phyloP scores from a whole-genome alignment of 169 alveolate genomes.

The Plasmodium inui region DNA sequence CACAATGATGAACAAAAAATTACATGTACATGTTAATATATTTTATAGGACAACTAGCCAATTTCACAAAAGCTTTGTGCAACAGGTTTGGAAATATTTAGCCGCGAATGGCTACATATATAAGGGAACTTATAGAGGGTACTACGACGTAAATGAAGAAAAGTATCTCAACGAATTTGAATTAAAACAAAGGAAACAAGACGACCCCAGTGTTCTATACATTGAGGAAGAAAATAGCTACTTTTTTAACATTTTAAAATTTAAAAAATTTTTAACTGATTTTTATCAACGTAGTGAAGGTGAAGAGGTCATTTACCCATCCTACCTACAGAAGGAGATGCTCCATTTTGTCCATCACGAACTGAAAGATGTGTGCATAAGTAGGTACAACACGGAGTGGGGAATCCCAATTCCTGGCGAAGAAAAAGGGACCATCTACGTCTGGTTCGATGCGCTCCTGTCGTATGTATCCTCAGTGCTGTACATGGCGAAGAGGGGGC shows the following conservation, averaged over 20 bases:
- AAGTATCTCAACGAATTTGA: conserved; percentile 29
- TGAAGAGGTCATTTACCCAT: conserved; percentile 71
- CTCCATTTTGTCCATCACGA: conserved; percentile 37
- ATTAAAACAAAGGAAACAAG: conserved; percentile 49
- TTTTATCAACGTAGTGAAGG: conserved; percentile 67
- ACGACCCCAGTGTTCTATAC: conserved; percentile 68
- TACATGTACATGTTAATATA: conserved; percentile 80
- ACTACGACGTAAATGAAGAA: conserved; percentile 81
- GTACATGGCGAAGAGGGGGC: conserved; percentile 2
- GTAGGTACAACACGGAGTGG: conserved; percentile 82
- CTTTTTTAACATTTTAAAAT: conserved; percentile 79
- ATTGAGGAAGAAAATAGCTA: conserved; percentile 82
- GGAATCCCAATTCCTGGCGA: conserved; percentile 79
- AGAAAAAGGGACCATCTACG: conserved; percentile 88
- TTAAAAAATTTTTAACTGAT: conserved; percentile 66
- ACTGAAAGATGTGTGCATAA: conserved; percentile 80
- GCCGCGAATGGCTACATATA: conserved; percentile 76
- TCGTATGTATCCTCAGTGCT: conserved; percentile 85
- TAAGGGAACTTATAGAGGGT: conserved; percentile 83
- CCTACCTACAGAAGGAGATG: conserved; percentile 67
- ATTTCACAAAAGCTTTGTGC: conserved; percentile 79
- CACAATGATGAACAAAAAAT: conserved; percentile 67
- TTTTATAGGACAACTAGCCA: conserved; percentile 86
- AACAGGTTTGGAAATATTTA: conserved; percentile 54
- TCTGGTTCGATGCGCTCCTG: conserved; percentile 93